phyloP scores from a whole-genome alignment of 192 early-diverging fungal species.

The Jimgerdemannia lactiflua region DNA sequence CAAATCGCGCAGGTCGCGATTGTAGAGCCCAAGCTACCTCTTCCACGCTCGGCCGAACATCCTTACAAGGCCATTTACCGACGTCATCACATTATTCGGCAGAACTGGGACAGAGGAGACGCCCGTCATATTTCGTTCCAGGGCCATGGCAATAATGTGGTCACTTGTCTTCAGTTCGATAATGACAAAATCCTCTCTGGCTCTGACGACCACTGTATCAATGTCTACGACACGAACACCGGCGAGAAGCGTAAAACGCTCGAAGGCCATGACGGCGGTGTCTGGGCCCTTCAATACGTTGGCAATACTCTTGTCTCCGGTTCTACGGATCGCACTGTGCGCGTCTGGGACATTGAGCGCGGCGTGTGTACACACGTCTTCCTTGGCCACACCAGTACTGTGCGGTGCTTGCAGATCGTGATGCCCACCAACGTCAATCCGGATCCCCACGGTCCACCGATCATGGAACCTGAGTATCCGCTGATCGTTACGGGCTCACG shows the following conservation, averaged over 20 bases:
- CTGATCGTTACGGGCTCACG: conserved; percentile 94
- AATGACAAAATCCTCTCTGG: conserved; percentile 95
- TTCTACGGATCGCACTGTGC: conserved; percentile 91
- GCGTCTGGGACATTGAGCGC: conserved; percentile 94
- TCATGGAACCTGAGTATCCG: conserved; percentile 65
- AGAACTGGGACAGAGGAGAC: conserved; percentile 80
- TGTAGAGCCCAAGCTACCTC: background rate
- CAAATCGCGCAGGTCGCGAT: background rate
- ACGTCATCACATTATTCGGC: conserved; percentile 72
- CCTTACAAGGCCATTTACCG: conserved; percentile 82
- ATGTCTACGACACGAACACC: conserved; percentile 87
- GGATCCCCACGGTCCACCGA: conserved; percentile 34
- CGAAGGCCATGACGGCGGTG: conserved; percentile 90
- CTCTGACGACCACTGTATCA: conserved; percentile 89
- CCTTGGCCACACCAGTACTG: conserved; percentile 91
- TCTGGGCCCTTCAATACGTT: conserved; percentile 95
- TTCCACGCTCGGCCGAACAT: conserved; percentile 29
- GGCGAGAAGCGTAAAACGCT: conserved; percentile 73
- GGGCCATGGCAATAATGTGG: conserved; percentile 80
- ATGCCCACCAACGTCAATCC: conserved; percentile 61
- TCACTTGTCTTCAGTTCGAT: conserved; percentile 97
- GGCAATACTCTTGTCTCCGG: conserved; percentile 90
- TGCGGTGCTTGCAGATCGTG: conserved; percentile 90
- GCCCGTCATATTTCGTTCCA: conserved; percentile 77
- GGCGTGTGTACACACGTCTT: conserved; percentile 93